Evolutionary conservation across 129 eudicot species (phyloP).

Genomic region (Rutidosis leptorrhynchoides): DNA sequence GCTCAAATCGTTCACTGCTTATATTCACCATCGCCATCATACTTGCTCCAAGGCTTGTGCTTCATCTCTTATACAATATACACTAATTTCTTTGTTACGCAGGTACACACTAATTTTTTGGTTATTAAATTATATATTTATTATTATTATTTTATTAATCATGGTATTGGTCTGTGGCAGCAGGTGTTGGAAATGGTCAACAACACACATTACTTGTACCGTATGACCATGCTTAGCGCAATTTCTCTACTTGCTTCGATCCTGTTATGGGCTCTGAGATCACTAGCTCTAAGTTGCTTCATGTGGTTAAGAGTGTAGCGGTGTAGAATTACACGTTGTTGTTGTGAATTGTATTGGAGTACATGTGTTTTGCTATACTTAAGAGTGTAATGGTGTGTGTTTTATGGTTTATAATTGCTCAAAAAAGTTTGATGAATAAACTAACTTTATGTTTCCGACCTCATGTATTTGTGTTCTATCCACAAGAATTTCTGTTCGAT

Average conservation of each 20-base stretch:
- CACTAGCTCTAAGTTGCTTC: conserved; percentile 83
- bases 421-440: too few relatives aligned
- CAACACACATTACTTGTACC: conserved; percentile 90
- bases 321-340: too few relatives aligned
- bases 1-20: too few relatives aligned
- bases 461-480: too few relatives aligned
- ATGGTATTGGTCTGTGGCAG: not conserved
- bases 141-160: not conserved
- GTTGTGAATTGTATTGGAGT: too few relatives aligned
- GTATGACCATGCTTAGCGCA: conserved; percentile 88
- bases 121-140: not conserved
- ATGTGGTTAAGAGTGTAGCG: too few relatives aligned
- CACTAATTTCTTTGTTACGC: conserved; percentile 88
- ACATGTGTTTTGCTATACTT: too few relatives aligned
- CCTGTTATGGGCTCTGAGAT: conserved; percentile 97
- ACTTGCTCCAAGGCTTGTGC: conserved; percentile 84
- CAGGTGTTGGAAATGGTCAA: conserved; percentile 91
- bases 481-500: too few relatives aligned
- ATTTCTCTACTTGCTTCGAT: conserved; percentile 87
- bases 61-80: not conserved
- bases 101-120: conserved; percentile 47
- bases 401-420: too few relatives aligned
- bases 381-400: too few relatives aligned
- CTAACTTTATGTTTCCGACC: too few relatives aligned
- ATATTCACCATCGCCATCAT: too few relatives aligned